phyloP scores from a whole-genome alignment of 2,329 filamentous ascomycete genomes.

The Aspergillus carbonarius region DNA sequence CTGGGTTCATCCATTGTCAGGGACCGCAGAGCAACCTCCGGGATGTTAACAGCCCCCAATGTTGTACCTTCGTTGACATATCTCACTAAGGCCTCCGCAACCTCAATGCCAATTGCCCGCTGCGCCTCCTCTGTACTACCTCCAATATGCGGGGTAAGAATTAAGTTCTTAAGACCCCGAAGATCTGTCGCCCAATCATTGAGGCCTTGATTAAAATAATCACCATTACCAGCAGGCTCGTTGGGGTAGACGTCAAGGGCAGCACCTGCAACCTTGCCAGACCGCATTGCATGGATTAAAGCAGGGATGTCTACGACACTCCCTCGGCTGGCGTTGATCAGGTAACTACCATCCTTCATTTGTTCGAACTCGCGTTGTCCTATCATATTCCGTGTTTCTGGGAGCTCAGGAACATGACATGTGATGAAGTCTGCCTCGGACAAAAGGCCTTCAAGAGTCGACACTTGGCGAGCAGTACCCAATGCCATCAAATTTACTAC shows the following conservation, averaged over 20 bases:
- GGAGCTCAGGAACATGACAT: slow-evolving; percentile 87
- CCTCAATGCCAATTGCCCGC: slow-evolving; percentile 91
- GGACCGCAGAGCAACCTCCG: slow-evolving; percentile 89
- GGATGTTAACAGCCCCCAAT: slow-evolving; percentile 89
- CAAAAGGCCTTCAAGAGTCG: slow-evolving; percentile 73
- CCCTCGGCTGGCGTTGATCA: slow-evolving; percentile 94
- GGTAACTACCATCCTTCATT: slow-evolving; percentile 91
- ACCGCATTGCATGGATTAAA: slow-evolving; percentile 80
- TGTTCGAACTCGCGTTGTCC: slow-evolving; percentile 72
- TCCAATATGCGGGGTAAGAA: slow-evolving; percentile 94
- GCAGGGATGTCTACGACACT: slow-evolving; percentile 93
- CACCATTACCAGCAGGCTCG: slow-evolving; percentile 89
- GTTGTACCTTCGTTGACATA: slow-evolving; percentile 97
- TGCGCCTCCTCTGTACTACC: slow-evolving; percentile 98
- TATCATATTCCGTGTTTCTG: slow-evolving; percentile 93
- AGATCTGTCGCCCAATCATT: slow-evolving; percentile 86
- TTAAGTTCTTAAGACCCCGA: slow-evolving; percentile 81
- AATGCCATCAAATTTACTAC: slow-evolving; percentile 91
- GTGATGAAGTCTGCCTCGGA: slow-evolving; percentile 85
- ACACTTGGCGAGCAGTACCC: slow-evolving; percentile 81
- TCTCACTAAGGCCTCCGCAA: slow-evolving; percentile 79
- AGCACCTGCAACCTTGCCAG: slow-evolving; percentile 84
- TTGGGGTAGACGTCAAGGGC: slow-evolving; percentile 96
- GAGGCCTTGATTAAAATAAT: slow-evolving; percentile 84
- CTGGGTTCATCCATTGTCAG: slow-evolving; percentile 85